These are phyloP conservation scores for Colletotrichum sp. DNA, from an alignment of 2,329 filamentous ascomycete genomes.

Conservation along the genomic window DNA sequence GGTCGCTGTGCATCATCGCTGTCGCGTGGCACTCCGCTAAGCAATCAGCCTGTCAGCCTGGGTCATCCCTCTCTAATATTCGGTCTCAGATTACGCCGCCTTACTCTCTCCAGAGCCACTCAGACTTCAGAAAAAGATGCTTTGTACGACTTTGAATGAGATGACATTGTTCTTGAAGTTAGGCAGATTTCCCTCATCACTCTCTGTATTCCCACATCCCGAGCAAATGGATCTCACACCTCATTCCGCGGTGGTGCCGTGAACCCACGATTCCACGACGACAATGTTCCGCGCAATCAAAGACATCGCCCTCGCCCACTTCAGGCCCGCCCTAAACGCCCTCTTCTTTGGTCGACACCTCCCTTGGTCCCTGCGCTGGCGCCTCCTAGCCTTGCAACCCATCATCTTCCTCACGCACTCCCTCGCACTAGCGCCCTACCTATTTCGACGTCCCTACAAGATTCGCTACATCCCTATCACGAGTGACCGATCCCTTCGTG, in stretches of 20 bases:
- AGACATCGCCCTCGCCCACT: slow-evolving; percentile 15
- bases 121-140: not conserved
- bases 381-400: slow-evolving; percentile 46
- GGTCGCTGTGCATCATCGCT: not conserved
- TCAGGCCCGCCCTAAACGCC: slow-evolving; percentile 35
- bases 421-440: slow-evolving; percentile 37
- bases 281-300: not conserved
- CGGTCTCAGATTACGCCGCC: not conserved
- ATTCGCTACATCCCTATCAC: slow-evolving; percentile 37
- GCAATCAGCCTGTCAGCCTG: not conserved
- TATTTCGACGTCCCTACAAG: slow-evolving; percentile 39
- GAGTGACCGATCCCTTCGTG: slow-evolving; percentile 28
- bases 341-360: slow-evolving; percentile 37
- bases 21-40: not conserved
- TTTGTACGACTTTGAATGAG: not conserved
- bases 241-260: not conserved
- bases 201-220: not conserved
- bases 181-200: not conserved
- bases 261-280: not conserved
- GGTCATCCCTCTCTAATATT: not conserved
- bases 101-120: not conserved
- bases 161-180: not conserved
- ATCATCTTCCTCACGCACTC: slow-evolving; percentile 40
- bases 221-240: too few species aligned
- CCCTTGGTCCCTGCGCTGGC: slow-evolving; percentile 44